Conservation (phyloP, 345 rosid species). For the Zanthoxylum bungeanum region DNA sequence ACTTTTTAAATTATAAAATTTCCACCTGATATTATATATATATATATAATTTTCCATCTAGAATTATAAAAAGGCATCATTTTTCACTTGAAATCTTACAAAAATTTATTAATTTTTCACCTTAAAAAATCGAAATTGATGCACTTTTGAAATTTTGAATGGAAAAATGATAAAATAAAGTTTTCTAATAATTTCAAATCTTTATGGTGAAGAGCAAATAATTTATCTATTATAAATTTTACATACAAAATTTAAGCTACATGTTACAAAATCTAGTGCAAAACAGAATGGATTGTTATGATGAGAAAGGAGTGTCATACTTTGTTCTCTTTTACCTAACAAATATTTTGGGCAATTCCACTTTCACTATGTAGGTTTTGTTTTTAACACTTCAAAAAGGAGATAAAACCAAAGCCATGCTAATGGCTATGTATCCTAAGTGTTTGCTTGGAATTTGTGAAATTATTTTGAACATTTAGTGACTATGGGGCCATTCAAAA, state of each 20-base stretch:
- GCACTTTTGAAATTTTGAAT: too few relatives aligned
- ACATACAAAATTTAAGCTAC: not conserved
- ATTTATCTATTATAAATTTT: too few relatives aligned
- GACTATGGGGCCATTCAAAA: not conserved
- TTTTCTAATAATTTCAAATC: too few relatives aligned
- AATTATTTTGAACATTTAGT: not conserved
- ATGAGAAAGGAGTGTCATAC: not conserved
- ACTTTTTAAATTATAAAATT: too few relatives aligned
- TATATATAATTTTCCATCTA: too few relatives aligned
- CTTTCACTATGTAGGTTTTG: constrained; percentile 8
- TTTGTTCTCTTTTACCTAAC: not conserved
- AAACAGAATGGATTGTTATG: not conserved
- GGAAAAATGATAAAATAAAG: too few relatives aligned
- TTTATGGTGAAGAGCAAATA: too few relatives aligned
- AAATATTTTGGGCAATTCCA: not conserved
- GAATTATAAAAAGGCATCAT: too few relatives aligned
- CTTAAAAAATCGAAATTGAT: too few relatives aligned
- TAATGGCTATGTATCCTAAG: not conserved
- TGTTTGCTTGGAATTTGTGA: not conserved
- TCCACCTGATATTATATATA: too few relatives aligned
- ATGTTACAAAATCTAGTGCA: not conserved
- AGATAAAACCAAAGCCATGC: not conserved
- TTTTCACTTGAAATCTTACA: too few relatives aligned
- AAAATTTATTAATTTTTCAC: too few relatives aligned
- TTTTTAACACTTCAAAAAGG: constrained; percentile 3